Conservation (phyloP, 352 stramenopile species). For the Phytophthora constricta region DNA sequence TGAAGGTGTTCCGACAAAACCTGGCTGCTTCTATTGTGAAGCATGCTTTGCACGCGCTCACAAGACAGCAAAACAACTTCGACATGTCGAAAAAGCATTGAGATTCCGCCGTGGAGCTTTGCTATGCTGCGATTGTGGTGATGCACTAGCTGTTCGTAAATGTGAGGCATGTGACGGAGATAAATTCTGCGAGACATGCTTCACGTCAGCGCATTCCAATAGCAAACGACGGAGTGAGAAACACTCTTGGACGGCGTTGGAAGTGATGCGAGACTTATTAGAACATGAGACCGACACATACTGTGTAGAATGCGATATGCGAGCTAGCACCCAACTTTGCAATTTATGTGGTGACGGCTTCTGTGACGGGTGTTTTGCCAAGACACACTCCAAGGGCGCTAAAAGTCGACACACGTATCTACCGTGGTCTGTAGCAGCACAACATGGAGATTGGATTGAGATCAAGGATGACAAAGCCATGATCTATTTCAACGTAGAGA, state of each 20-base stretch:
- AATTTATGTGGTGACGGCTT: constrained; percentile 85
- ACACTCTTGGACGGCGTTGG: constrained; percentile 49
- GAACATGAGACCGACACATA: constrained; percentile 59
- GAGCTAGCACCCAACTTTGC: constrained; percentile 51
- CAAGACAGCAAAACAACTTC: constrained; percentile 47
- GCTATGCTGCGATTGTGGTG: constrained; percentile 62
- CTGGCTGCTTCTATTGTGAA: constrained; percentile 72
- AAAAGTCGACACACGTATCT: constrained; percentile 73
- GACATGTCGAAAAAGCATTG: constrained; percentile 49
- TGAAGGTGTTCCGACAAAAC: not conserved
- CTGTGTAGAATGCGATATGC: constrained; percentile 75
- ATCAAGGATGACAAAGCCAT: constrained; percentile 61
- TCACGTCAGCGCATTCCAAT: constrained; percentile 37
- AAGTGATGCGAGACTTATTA: constrained; percentile 68
- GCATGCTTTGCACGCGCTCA: constrained; percentile 58
- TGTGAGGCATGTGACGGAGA: constrained; percentile 70
- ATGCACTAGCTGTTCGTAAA: constrained; percentile 42
- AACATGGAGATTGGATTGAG: constrained; percentile 76
- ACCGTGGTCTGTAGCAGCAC: constrained; percentile 54
- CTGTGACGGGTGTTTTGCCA: constrained; percentile 64
- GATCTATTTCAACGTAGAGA: constrained; percentile 82
- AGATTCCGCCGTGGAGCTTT: constrained; percentile 61
- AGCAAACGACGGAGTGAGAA: constrained; percentile 31
- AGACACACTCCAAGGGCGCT: constrained; percentile 59
- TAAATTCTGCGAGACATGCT: constrained; percentile 66